Evolutionary conservation across 2,329 filamentous ascomycete genomes (phyloP).

Genomic region (Colletotrichum trifolii): DNA sequence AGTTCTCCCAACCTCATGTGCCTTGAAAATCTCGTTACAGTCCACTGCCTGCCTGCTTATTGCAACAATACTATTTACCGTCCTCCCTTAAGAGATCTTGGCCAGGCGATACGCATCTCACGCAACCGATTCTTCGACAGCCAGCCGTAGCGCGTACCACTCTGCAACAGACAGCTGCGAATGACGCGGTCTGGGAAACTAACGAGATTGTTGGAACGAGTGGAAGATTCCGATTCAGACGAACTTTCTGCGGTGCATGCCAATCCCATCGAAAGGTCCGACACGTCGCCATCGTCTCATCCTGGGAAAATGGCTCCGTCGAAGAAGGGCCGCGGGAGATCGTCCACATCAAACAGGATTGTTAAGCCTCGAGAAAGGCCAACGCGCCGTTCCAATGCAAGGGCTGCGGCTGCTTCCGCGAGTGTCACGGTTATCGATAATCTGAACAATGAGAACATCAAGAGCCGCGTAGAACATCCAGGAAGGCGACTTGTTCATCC

Average conservation of each 20-base stretch:
- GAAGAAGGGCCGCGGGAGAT: constrained; percentile 60
- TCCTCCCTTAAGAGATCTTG: no score
- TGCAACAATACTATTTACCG: no score
- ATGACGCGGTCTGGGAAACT: constrained; percentile 46
- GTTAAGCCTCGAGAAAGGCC: constrained; percentile 56
- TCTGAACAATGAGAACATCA: constrained; percentile 51
- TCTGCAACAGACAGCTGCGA: constrained; percentile 6
- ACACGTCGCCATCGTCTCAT: not conserved
- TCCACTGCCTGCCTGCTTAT: no score
- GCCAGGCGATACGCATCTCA: no score
- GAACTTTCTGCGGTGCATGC: constrained; percentile 44
- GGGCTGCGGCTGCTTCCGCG: constrained; percentile 42
- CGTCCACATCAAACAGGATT: constrained; percentile 55
- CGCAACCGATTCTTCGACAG: no score
- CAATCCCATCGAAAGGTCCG: not conserved
- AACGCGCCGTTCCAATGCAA: constrained; percentile 49
- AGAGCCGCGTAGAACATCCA: constrained; percentile 38
- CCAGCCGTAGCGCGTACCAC: no score
- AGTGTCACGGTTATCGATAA: constrained; percentile 55
- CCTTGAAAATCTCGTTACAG: no score
- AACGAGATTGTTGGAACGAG: constrained; percentile 44
- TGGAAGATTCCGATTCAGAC: constrained; percentile 51
- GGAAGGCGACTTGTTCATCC: not conserved
- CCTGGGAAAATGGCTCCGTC: constrained; percentile 50
- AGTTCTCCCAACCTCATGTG: no score